Evolutionary conservation across 768 basidiomycete genomes (phyloP).

Genomic region (Boletus insuetus): DNA sequence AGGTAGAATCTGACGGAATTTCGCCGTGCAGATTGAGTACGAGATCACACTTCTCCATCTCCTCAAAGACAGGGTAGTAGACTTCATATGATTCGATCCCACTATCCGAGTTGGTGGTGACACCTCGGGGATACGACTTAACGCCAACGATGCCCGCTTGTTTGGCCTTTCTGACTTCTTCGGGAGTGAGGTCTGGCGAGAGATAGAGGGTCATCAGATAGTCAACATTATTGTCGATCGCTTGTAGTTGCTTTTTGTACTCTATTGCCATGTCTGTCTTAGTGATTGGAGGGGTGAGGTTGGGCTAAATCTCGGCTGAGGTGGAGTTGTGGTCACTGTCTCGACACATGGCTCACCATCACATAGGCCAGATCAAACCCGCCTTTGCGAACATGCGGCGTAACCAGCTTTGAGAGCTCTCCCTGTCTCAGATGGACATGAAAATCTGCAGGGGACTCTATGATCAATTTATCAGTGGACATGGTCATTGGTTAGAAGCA

Average conservation of each 20-base stretch:
- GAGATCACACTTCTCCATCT: constrained; percentile 91
- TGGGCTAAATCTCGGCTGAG: constrained; percentile 59
- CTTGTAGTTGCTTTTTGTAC: constrained; percentile 74
- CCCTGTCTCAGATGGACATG: constrained; percentile 97
- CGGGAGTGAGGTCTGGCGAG: constrained; percentile 85
- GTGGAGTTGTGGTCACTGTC: constrained; percentile 3
- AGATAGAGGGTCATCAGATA: constrained; percentile 97
- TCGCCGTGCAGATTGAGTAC: constrained; percentile 98
- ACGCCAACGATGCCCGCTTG: constrained; percentile 83
- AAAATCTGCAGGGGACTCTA: constrained; percentile 77
- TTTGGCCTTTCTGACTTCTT: constrained; percentile 87
- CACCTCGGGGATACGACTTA: constrained; percentile 95
- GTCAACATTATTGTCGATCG: constrained; percentile 72
- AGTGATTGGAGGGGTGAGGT: constrained; percentile 85
- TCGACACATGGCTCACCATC: constrained; percentile 60
- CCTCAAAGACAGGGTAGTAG: constrained; percentile 91
- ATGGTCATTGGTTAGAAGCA: constrained; percentile 23
- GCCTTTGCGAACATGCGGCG: constrained; percentile 85
- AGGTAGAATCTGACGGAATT: constrained; percentile 78
- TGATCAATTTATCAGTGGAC: constrained; percentile 19
- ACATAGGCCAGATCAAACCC: constrained; percentile 93
- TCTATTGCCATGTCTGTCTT: constrained; percentile 74
- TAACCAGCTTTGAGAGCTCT: constrained; percentile 74
- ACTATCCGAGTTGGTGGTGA: constrained; percentile 94
- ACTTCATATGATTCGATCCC: constrained; percentile 95